Conservation (phyloP, 2,329 filamentous ascomycete genomes). For the Rhexocercosporidium sp. region DNA sequence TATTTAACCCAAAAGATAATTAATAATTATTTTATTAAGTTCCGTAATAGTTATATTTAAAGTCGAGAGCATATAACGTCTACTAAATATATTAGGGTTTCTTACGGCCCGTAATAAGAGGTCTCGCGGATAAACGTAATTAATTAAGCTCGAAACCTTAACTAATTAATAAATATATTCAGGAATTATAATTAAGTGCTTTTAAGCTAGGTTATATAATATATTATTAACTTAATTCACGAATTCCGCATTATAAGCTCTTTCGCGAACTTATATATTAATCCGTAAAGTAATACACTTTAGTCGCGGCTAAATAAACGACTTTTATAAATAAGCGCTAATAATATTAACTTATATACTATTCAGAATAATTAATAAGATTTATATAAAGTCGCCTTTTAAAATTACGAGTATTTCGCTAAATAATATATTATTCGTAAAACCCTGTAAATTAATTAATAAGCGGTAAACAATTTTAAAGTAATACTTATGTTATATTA, state of each 20-base stretch:
- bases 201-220: background rate
- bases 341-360: background rate
- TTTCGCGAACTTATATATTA: background rate
- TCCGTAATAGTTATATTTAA: background rate
- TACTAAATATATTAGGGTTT: background rate
- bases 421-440: background rate
- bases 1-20: background rate
- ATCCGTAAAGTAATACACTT: background rate
- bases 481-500: too few relatives aligned
- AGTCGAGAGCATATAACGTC: background rate
- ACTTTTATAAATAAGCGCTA: background rate
- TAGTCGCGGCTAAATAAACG: background rate
- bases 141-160: background rate
- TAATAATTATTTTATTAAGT: background rate
- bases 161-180: background rate
- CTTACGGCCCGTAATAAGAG: background rate
- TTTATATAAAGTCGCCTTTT: background rate
- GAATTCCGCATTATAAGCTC: background rate
- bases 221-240: background rate
- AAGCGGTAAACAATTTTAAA: too few relatives aligned
- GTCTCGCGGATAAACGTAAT: background rate
- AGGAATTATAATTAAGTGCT: background rate
- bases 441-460: background rate
- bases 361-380: background rate
- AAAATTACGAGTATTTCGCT: background rate